phyloP scores from a whole-genome alignment of 2,329 filamentous ascomycete genomes.

The Beauveria sp. region DNA sequence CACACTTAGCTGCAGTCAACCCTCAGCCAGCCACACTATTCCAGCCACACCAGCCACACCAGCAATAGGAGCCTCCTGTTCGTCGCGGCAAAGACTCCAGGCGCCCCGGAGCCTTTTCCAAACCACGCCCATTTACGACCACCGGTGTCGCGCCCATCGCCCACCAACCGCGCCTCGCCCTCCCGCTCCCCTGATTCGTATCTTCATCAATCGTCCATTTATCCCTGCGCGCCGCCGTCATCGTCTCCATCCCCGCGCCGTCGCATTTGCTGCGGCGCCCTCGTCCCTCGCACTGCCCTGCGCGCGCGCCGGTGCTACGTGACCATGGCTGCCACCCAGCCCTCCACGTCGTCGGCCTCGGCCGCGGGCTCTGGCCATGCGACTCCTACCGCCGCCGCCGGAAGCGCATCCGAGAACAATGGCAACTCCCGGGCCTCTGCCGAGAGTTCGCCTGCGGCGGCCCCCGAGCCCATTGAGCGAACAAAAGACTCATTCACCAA shows the following conservation, averaged over 20 bases:
- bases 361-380: constrained; percentile 26
- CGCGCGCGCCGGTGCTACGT: constrained; percentile 21
- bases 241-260: not conserved
- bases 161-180: not conserved
- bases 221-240: not conserved
- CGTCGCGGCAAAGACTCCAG: constrained; percentile 10
- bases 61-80: constrained; percentile 6
- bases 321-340: constrained; percentile 36
- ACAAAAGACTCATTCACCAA: constrained; percentile 50
- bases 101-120: not conserved
- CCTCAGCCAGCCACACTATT: not conserved
- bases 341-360: constrained; percentile 27
- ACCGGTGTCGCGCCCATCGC: constrained; percentile 7
- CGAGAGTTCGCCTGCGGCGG: constrained; percentile 12
- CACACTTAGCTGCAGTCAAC: not conserved
- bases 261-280: constrained; percentile 13
- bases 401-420: constrained; percentile 19
- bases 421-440: constrained; percentile 17
- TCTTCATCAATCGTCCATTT: not conserved
- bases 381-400: constrained; percentile 18
- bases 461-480: constrained; percentile 33
- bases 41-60: constrained; percentile 4
- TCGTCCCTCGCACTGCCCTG: not conserved
- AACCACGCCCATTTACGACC: constrained; percentile 8
- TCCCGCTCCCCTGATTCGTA: not conserved